Evolutionary conservation across 352 stramenopile species (phyloP), one percentile per base, ranked within the genome.

Genomic region (Phytophthora lateralis): DNA sequence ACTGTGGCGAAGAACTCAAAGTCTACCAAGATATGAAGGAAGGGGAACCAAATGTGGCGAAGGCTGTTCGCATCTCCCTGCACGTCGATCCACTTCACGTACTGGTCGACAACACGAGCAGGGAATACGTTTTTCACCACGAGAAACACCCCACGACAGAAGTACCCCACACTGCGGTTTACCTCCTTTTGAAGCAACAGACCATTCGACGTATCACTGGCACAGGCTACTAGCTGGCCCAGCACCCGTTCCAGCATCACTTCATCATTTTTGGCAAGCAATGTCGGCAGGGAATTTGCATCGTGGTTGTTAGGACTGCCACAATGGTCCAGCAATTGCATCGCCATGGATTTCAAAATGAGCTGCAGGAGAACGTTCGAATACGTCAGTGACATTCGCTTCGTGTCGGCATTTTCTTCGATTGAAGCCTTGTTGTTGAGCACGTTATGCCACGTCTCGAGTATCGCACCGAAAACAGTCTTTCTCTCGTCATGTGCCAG

Each of bases 1-100:
- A 93, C 63, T 7, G 73, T 69, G 1, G 80, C 72, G 21, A 93
- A 93, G 20, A 81, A 76, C 63, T 91, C 82, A 32, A 90, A 89
- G 35, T 90, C 84, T 27, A 88, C 75, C 27, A 93, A 59, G 24
- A 77, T 74, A 17, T 76, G 67, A 17, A 91, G 52, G 37, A 90
- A 93, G 11, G 82, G 80, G 34, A 91, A 88, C 59, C 86, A 66
- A 9, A 90, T 69, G 27, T 91, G 82, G 3, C 85, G 73, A 0
- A 88, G 73, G 11, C 80, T 78, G 42, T 82, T 82, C 3, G 78
- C 71, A 29, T 89, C 79, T 12, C 63, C 44, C 34, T 77, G 53
- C 21, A 72, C 50, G 4, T 81, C 55, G n/a, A 81, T 69, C 60
- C 59, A 71, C n/a, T 71, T 62, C 0, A 89, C 57, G 34, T 79